Conservation (phyloP, 2,329 filamentous ascomycete species). For the Xylogone sp. region DNA sequence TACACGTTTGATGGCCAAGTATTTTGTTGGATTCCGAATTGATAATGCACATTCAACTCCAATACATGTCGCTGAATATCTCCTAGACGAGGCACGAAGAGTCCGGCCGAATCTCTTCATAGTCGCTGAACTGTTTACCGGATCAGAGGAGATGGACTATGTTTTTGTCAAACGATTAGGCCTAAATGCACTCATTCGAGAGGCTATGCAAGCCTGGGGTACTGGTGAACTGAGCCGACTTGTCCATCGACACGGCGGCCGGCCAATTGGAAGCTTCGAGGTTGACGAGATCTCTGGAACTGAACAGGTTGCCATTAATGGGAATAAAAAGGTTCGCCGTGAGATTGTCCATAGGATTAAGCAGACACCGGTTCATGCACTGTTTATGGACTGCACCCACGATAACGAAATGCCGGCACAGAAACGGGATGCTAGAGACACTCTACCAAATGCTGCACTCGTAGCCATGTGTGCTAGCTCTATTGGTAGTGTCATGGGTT, state of each 20-base stretch:
- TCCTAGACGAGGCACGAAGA: slow-evolving; percentile 87
- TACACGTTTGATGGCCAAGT: slow-evolving; percentile 86
- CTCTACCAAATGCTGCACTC: slow-evolving; percentile 86
- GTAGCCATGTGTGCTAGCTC: slow-evolving; percentile 96
- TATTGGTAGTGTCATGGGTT: slow-evolving; percentile 94
- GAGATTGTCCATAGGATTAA: slow-evolving; percentile 73
- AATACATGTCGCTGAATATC: slow-evolving; percentile 88
- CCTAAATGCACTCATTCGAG: slow-evolving; percentile 85
- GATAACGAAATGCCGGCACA: slow-evolving; percentile 96
- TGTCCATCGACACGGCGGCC: slow-evolving; percentile 88
- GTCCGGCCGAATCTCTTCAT: slow-evolving; percentile 87
- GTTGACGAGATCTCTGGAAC: slow-evolving; percentile 76
- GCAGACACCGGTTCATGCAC: slow-evolving; percentile 81
- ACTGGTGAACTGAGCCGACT: slow-evolving; percentile 88
- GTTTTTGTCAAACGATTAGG: slow-evolving; percentile 92
- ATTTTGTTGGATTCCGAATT: slow-evolving; percentile 92
- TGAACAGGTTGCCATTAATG: slow-evolving; percentile 37
- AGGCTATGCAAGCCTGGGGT: slow-evolving; percentile 98
- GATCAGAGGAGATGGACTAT: slow-evolving; percentile 93
- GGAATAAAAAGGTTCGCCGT: slow-evolving; percentile 23
- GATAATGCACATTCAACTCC: slow-evolving; percentile 98
- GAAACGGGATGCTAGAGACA: slow-evolving; percentile 91
- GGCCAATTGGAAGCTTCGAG: slow-evolving; percentile 95
- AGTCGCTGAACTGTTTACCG: slow-evolving; percentile 92
- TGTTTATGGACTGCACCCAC: slow-evolving; percentile 99